Base-by-base conservation (phyloP, 352 stramenopile genomes). In the Phytophthora fragariaefolia region DNA sequence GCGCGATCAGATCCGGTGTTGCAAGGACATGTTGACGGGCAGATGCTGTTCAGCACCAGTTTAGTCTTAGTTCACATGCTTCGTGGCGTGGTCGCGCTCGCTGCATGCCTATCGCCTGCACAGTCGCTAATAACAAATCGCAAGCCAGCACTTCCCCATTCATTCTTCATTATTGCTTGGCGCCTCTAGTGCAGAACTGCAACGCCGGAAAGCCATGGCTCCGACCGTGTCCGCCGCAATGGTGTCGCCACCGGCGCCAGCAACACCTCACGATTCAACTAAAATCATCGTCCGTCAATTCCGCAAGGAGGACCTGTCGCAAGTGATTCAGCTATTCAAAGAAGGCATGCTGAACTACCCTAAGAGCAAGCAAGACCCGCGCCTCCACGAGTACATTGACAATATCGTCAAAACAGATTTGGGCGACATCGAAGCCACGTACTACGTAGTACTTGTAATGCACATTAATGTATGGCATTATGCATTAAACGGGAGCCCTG, bases 391-490 rank as follows among this genome's bases (percentile, higher is more conserved):
- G 17, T 76, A 62, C 59, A 63, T 74, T 24, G 58, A 50, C 10
- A 28, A 58, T 20, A 74, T 67, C 34, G 43, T 74, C 20, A 53
- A 74, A 20, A 66, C 49, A 18, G 69, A 80, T 38, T 36, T 80
- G 40, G 55, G 28, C n/a, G 58, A 78, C 22, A 57, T 86, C 23
- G 26, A 77, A 15, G 66, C 42, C 40, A 74, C 66, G 17, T 86
- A 83, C n/a, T n/a, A n/a, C n/a, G n/a, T n/a, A n/a, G n/a, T n/a
- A n/a, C n/a, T n/a, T n/a, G n/a, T n/a, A n/a, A n/a, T n/a, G n/a
- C n/a, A n/a, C n/a, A n/a, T n/a, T n/a, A n/a, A n/a, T n/a, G n/a
- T n/a, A n/a, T n/a, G n/a, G n/a, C n/a, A n/a, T n/a, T n/a, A n/a
- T n/a, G n/a, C n/a, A n/a, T n/a, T n/a, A n/a, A n/a, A n/a, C n/a